Evolutionary conservation across 805 yeast species (phyloP), one percentile per base, ranked within the genome.

Genomic region (Metschnikowia reukaufii): DNA sequence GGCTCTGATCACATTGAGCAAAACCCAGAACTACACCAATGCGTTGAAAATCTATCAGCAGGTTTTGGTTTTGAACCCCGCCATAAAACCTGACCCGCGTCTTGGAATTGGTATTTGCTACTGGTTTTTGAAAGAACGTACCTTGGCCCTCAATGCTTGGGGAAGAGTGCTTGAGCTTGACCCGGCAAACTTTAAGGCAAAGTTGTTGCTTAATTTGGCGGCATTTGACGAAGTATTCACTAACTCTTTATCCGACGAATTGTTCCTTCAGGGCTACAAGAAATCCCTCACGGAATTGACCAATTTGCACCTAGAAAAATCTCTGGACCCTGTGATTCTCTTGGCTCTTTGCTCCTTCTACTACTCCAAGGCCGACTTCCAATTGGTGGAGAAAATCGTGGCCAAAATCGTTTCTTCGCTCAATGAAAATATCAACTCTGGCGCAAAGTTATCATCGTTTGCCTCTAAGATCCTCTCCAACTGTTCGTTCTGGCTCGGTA

Each of bases 61-160:
- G 53, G 83, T 87, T 6, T 72, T 94, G 54, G 76, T 84, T 29
- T 73, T 83, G 41, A 84, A 89, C 51, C 97, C 97, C 2, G 63
- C 85, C 31, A 69, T 86, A 56, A 78, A 79, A 56, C 97, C 98
- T 4, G 97, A 92, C 68, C 95, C 97, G 16, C 77, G 99, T 65
- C 78, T 94, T 50, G 99, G 98, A 23, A 81, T 92, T 50, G 99
- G 99, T 30, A 70, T 94, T 54, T 91, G 97, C 65, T 92, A 84
- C 62, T 94, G 97, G 97, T 80, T 80, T 50, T 70, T 94, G 51
- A 85, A 85, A 43, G 96, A 88, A 63, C 78, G 80, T 52, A 78
- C 77, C 42, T 78, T 88, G 71, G 98, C 99, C 0, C 60, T 77
- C 6, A 70, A 72, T 41, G 85, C 98, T 0, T 94, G 98, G 97